Evolutionary conservation across 345 rosid genomes (phyloP), one percentile per base, ranked within the genome.

Genomic region (Lepidium africanum): DNA sequence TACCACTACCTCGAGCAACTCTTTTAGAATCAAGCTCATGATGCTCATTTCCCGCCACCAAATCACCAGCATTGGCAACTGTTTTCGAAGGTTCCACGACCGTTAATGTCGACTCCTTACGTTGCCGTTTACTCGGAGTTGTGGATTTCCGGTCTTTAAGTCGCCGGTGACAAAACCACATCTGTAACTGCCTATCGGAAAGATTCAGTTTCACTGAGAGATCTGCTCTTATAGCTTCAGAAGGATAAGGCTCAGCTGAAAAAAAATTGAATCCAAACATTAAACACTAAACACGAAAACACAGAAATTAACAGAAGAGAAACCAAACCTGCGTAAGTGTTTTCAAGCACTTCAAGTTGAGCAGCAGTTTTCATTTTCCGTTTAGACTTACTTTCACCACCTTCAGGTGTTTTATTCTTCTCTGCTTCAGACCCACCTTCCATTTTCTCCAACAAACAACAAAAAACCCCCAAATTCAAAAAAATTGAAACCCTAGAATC

Each of bases 161-260:
- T 6, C 96, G 80, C 62, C 98, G 82, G 80, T 89, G 98, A 77
- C 96, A 92, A 57, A 92, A 92, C 98, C 98, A 92, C 98, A 92
- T 92, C 84, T 87, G 98, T 69, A 92, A 58, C 81, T 92, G 98
- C 68, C 98, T 74, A 63, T 89, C 96, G 11, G 98, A 82, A 5
- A 92, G 87, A 42, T 87, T 96, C 63, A 92, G 74, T 59, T 89
- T 80, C 41, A 59, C 82, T 33, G 98, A 89, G 14, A 92, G 85
- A 78, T 89, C 88, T 39, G 79, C 92, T 55, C 96, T 71, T 56
- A 78, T 40, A 59, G 81, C 80, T 78, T 92, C 98, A 4, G 95
- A 79, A 6, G 96, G 98, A 70, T 92, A 89, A 50, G 82, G 74
- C 69, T 89, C 92, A 76, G 69, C 96, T 92, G 45, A 56, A 63